These are phyloP conservation scores for Colletotrichum falcatum DNA, from an alignment of 2,329 filamentous ascomycete genomes.

Conservation along the genomic window DNA sequence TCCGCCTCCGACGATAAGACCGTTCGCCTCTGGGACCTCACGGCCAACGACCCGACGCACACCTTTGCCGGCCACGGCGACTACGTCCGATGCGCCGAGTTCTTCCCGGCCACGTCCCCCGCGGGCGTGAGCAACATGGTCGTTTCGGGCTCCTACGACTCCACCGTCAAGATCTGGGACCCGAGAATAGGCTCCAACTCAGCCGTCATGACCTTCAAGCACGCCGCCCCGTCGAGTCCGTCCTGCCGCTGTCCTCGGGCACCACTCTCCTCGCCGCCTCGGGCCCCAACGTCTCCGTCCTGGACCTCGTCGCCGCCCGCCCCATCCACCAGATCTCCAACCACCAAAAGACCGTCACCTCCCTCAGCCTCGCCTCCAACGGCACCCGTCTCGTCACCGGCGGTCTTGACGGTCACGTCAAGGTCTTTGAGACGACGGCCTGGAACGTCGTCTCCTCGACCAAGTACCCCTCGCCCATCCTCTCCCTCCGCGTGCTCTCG, in stretches of 20 bases:
- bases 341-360: slow-evolving; percentile 97
- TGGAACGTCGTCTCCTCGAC: slow-evolving; percentile 97
- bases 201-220: slow-evolving; percentile 93
- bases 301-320: slow-evolving; percentile 92
- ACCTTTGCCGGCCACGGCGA: slow-evolving; percentile 90
- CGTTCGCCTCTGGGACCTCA: slow-evolving; percentile 93
- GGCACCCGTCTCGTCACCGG: slow-evolving; percentile 86
- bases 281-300: slow-evolving; percentile 87
- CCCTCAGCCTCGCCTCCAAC: slow-evolving; percentile 83
- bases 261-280: slow-evolving; percentile 88
- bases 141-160: slow-evolving; percentile 93
- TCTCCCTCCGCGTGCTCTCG: slow-evolving; percentile 81
- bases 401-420: slow-evolving; percentile 94
- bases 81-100: slow-evolving; percentile 89
- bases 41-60: slow-evolving; percentile 79
- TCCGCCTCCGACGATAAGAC: slow-evolving; percentile 93
- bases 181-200: slow-evolving; percentile 75
- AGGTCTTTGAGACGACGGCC: slow-evolving; percentile 91
- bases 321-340: slow-evolving; percentile 89
- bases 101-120: slow-evolving; percentile 71
- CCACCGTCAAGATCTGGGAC: slow-evolving; percentile 95
- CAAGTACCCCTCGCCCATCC: slow-evolving; percentile 92
- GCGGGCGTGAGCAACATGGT: slow-evolving; percentile 76
- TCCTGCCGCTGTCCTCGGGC: slow-evolving; percentile 88
- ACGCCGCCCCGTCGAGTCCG: slow-evolving; percentile 87